phyloP scores from a whole-genome alignment of 148 eudicot species.

The Cornus florida region DNA sequence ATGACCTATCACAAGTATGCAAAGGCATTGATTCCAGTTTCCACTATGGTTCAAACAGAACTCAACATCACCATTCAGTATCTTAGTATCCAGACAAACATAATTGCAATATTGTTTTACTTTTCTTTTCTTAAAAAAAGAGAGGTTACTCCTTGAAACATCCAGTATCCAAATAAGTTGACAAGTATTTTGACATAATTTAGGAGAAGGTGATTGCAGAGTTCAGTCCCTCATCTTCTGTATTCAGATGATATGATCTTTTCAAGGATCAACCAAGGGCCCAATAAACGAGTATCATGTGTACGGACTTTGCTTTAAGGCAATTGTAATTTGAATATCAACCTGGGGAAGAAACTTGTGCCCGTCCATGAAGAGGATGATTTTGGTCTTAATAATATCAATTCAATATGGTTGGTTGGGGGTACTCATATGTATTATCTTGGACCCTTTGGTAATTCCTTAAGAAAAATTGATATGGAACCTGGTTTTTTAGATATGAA shows the following conservation, averaged over 20 bases:
- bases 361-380: too few species aligned
- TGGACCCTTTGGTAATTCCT: too few species aligned
- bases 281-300: not conserved
- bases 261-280: not conserved
- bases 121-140: not conserved
- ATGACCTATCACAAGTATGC: not conserved
- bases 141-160: not conserved
- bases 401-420: too few species aligned
- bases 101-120: not conserved
- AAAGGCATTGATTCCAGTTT: not conserved
- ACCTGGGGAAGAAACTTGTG: too few species aligned
- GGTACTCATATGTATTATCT: too few species aligned
- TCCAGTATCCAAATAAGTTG: not conserved
- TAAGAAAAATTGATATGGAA: too few species aligned
- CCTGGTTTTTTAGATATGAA: too few species aligned
- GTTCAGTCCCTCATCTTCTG: not conserved
- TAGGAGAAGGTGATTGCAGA: not conserved
- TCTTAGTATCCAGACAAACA: not conserved
- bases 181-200: not conserved
- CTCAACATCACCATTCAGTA: not conserved
- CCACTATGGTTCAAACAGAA: not conserved
- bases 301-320: not conserved
- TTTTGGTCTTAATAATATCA: too few species aligned
- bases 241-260: not conserved
- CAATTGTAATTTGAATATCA: too few species aligned